Evolutionary conservation across 106 monocot genomes (phyloP).

Genomic region (Dioscorea zingiberensis): DNA sequence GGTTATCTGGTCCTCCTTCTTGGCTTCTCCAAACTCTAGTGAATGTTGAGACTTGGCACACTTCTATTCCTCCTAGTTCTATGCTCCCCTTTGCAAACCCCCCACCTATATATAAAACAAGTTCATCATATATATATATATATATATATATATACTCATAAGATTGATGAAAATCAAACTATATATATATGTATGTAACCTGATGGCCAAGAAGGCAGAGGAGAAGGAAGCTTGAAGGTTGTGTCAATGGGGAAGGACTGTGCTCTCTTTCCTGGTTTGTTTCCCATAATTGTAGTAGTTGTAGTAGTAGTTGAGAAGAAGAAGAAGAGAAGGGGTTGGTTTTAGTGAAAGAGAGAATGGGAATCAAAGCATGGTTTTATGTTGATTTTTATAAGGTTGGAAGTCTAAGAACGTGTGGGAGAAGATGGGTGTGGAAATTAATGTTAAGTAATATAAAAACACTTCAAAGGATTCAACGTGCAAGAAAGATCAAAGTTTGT

Average conservation of each 20-base stretch:
- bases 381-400: no score
- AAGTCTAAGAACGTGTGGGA: no score
- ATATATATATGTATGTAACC: neutral
- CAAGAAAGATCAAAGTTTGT: no score
- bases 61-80: conserved; percentile 60
- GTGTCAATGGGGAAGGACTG: neutral
- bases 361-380: no score
- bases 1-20: conserved; percentile 33
- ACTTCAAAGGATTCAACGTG: no score
- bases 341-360: no score
- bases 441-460: no score
- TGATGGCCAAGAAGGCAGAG: neutral
- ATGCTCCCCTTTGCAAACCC: conserved; percentile 65
- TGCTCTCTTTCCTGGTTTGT: neutral
- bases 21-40: conserved; percentile 51
- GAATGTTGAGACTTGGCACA: conserved; percentile 48
- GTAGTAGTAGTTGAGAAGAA: no score
- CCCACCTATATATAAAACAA: conserved; percentile 23
- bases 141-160: neutral
- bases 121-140: neutral
- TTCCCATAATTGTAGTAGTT: neutral
- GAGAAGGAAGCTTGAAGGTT: conserved; percentile 6
- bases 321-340: no score
- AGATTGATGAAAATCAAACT: neutral
- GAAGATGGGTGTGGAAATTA: no score